Conservation (phyloP, 2,329 filamentous ascomycete genomes). For the Daldinia sp. region DNA sequence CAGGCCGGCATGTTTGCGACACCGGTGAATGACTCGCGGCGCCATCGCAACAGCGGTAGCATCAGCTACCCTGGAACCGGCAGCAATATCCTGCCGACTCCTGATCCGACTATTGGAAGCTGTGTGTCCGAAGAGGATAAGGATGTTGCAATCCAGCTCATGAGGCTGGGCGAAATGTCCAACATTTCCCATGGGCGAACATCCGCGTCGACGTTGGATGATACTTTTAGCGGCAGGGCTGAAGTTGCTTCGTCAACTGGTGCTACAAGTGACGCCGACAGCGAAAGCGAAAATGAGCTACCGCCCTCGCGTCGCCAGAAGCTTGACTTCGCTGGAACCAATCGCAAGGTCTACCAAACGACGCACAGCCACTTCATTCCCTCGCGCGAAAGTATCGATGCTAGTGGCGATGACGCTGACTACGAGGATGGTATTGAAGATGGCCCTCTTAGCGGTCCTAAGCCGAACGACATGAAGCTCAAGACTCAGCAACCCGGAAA, state of each 20-base stretch:
- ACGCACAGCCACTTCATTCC: constrained; percentile 66
- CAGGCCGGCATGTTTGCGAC: constrained; percentile 72
- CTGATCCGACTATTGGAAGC: constrained; percentile 96
- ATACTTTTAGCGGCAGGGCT: constrained; percentile 90
- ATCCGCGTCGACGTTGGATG: constrained; percentile 91
- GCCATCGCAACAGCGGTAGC: constrained; percentile 74
- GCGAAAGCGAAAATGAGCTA: constrained; percentile 73
- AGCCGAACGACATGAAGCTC: constrained; percentile 57
- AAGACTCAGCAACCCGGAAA: constrained; percentile 57
- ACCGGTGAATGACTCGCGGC: constrained; percentile 71
- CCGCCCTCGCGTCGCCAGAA: constrained; percentile 71
- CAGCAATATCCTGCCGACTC: constrained; percentile 82
- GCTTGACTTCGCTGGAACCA: constrained; percentile 58
- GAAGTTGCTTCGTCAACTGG: constrained; percentile 87
- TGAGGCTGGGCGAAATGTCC: constrained; percentile 93
- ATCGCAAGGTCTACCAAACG: constrained; percentile 63
- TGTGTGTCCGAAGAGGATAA: constrained; percentile 95
- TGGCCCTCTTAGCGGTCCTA: constrained; percentile 55
- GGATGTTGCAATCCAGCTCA: constrained; percentile 95
- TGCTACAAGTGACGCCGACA: constrained; percentile 83
- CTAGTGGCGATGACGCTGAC: constrained; percentile 72
- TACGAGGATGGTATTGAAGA: constrained; percentile 60
- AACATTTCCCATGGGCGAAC: constrained; percentile 94
- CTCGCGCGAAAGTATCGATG: constrained; percentile 54
- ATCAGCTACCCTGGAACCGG: constrained; percentile 64